Evolutionary conservation across 176 grass and related monocot genomes (phyloP).

Genomic region (Cenchrus americanus): DNA sequence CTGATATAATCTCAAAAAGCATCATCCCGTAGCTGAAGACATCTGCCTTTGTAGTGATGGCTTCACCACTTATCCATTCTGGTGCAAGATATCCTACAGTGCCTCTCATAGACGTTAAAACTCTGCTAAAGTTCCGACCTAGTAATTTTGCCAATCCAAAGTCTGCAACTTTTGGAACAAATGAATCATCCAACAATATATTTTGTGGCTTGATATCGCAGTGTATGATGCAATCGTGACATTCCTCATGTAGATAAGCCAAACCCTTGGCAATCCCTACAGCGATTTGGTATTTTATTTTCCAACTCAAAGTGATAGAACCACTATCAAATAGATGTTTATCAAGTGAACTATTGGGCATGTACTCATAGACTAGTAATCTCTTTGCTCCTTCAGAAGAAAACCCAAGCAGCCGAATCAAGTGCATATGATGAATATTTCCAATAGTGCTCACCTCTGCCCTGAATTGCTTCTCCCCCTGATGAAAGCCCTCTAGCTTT

Average conservation of each 20-base stretch:
- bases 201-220: constrained; percentile 63
- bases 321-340: constrained; percentile 13
- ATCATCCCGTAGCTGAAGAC: constrained; percentile 55
- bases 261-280: constrained; percentile 46
- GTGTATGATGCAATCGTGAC: constrained; percentile 57
- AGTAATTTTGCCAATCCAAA: constrained; percentile 51
- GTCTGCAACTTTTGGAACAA: constrained; percentile 43
- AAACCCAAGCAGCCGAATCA: constrained; percentile 49
- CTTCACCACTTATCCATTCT: constrained; percentile 46
- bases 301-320: constrained; percentile 20
- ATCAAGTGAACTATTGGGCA: constrained; percentile 50
- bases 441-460: constrained; percentile 58
- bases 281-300: constrained; percentile 37
- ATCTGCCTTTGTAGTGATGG: constrained; percentile 45
- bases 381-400: constrained; percentile 40
- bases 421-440: constrained; percentile 54
- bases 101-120: constrained; percentile 37
- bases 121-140: constrained; percentile 47
- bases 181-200: constrained; percentile 41
- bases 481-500: constrained; percentile 48
- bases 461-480: constrained; percentile 67
- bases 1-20: constrained; percentile 50
- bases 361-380: constrained; percentile 54
- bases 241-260: constrained; percentile 53
- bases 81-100: constrained; percentile 51